Evolutionary conservation across 768 basidiomycete species (phyloP).

Genomic region (Macrolepiota fuliginosa): DNA sequence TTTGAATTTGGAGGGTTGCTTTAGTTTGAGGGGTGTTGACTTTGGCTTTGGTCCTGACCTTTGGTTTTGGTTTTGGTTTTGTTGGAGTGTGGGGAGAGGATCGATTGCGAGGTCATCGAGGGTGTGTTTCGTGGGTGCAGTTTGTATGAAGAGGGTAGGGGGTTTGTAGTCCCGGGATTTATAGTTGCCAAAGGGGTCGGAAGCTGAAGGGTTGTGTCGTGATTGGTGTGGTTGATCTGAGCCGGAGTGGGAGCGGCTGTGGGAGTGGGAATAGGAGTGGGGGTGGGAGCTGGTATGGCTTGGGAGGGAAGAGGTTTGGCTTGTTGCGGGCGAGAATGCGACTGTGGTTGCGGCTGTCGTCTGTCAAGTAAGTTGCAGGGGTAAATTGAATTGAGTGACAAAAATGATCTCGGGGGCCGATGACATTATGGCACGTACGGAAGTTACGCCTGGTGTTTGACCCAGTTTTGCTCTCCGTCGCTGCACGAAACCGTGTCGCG

Average conservation of each 20-base stretch:
- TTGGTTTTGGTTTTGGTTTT: not conserved
- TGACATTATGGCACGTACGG: not conserved
- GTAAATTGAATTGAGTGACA: not conserved
- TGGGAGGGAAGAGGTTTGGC: constrained; percentile 3
- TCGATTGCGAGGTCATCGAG: not conserved
- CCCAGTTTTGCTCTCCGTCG: not conserved
- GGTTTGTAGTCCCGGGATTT: not conserved
- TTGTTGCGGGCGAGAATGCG: not conserved
- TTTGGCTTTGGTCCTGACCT: not conserved
- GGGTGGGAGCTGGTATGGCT: not conserved
- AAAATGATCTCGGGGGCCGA: not conserved
- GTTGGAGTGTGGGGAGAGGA: not conserved
- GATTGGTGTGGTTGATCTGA: not conserved
- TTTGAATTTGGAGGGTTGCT: constrained; percentile 2
- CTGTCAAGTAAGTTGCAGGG: not conserved
- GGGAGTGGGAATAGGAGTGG: not conserved
- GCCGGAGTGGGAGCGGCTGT: not conserved
- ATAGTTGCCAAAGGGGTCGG: not conserved
- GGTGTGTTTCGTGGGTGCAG: not conserved
- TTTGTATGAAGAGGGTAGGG: not conserved
- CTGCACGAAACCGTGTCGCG: not conserved
- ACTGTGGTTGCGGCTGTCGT: not conserved
- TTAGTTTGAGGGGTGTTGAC: not conserved
- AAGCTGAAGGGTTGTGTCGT: not conserved
- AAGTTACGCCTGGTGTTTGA: not conserved